phyloP scores from a whole-genome alignment of 73 alveolate species.

The Paramecium tetraurelia region DNA sequence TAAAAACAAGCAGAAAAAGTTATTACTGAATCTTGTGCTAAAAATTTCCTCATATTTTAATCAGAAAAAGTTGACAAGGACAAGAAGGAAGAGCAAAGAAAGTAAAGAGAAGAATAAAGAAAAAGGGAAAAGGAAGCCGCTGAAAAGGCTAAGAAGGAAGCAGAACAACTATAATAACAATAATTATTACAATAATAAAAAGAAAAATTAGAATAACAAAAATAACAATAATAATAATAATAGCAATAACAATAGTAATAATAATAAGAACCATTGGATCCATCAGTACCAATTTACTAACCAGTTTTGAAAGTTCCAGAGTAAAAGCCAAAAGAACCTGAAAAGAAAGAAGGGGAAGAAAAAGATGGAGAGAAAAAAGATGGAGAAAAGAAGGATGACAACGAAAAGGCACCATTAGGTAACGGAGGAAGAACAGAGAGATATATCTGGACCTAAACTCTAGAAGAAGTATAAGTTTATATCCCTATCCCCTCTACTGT shows the following conservation, averaged over 20 bases:
- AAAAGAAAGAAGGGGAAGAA: slow-evolving; percentile 70
- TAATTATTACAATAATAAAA: slow-evolving; percentile 69
- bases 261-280: neutral
- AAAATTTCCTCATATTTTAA: slow-evolving; percentile 60
- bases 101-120: slow-evolving; percentile 70
- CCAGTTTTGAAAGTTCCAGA: slow-evolving; percentile 62
- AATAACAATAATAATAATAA: slow-evolving; percentile 65
- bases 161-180: neutral
- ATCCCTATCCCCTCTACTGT: slow-evolving; percentile 76
- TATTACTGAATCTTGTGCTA: slow-evolving; percentile 60
- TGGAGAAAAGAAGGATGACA: slow-evolving; percentile 69
- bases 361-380: slow-evolving; percentile 62
- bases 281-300: slow-evolving; percentile 56
- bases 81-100: slow-evolving; percentile 75
- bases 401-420: slow-evolving; percentile 77
- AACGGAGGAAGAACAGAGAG: slow-evolving; percentile 93
- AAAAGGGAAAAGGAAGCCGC: slow-evolving; percentile 69
- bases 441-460: slow-evolving; percentile 91
- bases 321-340: slow-evolving; percentile 72
- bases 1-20: slow-evolving; percentile 70
- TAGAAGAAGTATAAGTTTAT: slow-evolving; percentile 86
- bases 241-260: slow-evolving; percentile 58
- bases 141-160: slow-evolving; percentile 34
- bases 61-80: slow-evolving; percentile 72
- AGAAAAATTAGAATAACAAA: slow-evolving; percentile 68